Evolutionary conservation across 495 filamentous ascomycete genomes (phyloP), one percentile per base, ranked within the genome.

Genomic region (Penicillium macrosclerotiorum): DNA sequence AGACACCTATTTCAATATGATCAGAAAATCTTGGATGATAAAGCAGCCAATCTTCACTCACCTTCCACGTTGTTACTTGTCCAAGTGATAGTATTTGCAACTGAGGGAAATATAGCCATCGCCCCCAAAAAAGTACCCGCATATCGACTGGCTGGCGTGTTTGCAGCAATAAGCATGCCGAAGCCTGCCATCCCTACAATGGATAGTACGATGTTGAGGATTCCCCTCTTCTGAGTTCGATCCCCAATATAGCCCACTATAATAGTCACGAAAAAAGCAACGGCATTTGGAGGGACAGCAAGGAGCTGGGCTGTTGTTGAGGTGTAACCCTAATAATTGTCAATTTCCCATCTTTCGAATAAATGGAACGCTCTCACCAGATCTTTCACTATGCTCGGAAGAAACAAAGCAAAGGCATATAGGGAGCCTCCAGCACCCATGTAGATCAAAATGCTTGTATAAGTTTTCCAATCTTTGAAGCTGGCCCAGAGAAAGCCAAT

Each of bases 1-100:
- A 94, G 3, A 90, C 86, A 16, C 92, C 70, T 74, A 37, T 8
- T 4, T 30, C 1, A 8, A 4, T 9, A 7, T 38, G 22, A 2
- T 3, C 4, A 7, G 20, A 3, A 0, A 1, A 9, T 6, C 12
- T 9, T 14, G 8, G 8, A 24, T 18, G 11, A n/a, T n/a, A n/a
- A n/a, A n/a, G n/a, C n/a, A n/a, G n/a, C n/a, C n/a, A n/a, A n/a
- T n/a, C n/a, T n/a, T 25, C 29, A 31, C 38, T 33, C 42, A 70
- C 71, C 92, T 67, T 95, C 92, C 17, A 80, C 80, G 51, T 97
- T 97, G 68, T 97, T 97, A 36, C 81, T 80, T 13, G 84, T 66
- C 92, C 92, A 97, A 17, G 82, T 81, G 47, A 97, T 89, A 0
- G 90, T 94, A 59, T 95, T 95, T n/a, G 92, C 66, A 51, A 96